Evolutionary conservation across 495 filamentous ascomycete genomes (phyloP), one percentile per base, ranked within the genome.

Genomic region (Parachaetomium inaequale): DNA sequence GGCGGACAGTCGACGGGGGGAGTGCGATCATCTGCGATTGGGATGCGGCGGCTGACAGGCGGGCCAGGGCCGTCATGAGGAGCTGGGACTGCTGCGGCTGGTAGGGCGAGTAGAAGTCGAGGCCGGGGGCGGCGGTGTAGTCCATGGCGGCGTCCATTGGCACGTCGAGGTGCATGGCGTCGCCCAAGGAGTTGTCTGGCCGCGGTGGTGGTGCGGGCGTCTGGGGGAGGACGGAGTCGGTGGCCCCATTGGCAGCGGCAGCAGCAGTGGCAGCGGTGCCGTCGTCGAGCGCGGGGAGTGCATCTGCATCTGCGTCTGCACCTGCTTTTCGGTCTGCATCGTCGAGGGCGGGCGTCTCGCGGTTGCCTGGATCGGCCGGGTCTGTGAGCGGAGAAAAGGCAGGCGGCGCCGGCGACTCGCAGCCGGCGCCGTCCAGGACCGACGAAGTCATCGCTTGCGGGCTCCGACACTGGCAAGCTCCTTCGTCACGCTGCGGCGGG

Each of bases 381-480:
- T 70, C 71, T n/a, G 72, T 74, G 12, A 74, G 62, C 17, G 72
- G 72, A 15, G 72, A 74, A 26, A 73, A 63, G 52, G 72, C 68
- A 56, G 72, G 72, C 47, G 68, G 72, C 64, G 70, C 67, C 56
- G 68, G 72, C 53, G 70, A 71, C 23, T 70, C 62, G 43, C 55
- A 50, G 58, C 58, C 64, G 62, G 52, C 62, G 61, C 54, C 61
- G 42, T 70, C 64, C 50, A 61, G 64, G 52, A 61, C 57, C 34
- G 72, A 74, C 72, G 68, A 74, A 71, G 54, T 74, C 72, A 74
- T 74, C 68, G 72, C 72, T 72, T 71, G 70, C 45, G 61, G 38
- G 23, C 15, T 55, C 14, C 5, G 26, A 67, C 70, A n/a, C n/a
- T n/a, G n/a, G n/a, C n/a, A 72, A 72, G 72, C 72, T 74, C 72